Conservation (phyloP, 2,329 filamentous ascomycete genomes). For the Dactylonectria estremocensis region DNA sequence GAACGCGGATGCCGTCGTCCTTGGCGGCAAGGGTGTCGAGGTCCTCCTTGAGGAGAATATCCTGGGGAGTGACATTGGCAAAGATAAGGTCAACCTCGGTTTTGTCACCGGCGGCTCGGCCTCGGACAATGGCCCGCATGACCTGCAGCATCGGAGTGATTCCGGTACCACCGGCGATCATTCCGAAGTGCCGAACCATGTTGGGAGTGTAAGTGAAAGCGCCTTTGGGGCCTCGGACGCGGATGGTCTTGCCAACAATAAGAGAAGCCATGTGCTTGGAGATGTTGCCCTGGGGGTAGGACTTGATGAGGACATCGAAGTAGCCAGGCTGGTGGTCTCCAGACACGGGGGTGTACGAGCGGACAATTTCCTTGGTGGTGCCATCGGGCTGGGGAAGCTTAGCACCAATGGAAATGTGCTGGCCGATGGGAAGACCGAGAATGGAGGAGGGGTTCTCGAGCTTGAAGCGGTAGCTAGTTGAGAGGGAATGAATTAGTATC, state of each 20-base stretch:
- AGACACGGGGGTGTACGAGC: conserved; percentile 93
- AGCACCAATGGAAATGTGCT: conserved; percentile 97
- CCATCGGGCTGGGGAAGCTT: conserved; percentile 78
- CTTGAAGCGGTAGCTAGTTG: conserved; percentile 86
- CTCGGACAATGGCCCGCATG: conserved; percentile 89
- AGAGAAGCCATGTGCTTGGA: conserved; percentile 91
- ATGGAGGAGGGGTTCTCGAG: conserved; percentile 85
- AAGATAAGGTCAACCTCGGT: conserved; percentile 97
- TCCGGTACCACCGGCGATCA: conserved; percentile 97
- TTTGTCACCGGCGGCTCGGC: conserved; percentile 82
- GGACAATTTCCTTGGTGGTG: conserved; percentile 85
- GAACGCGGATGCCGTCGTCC: conserved; percentile 86
- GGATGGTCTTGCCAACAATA: conserved; percentile 87
- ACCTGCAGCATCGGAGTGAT: conserved; percentile 99
- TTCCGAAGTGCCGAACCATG: conserved; percentile 96
- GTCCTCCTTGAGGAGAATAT: conserved; percentile 95
- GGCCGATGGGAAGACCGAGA: conserved; percentile 96
- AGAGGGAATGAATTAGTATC: conserved; percentile 14
- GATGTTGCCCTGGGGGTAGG: conserved; percentile 98
- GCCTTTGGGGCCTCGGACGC: conserved; percentile 94
- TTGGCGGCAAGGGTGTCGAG: conserved; percentile 83
- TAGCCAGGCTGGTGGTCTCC: conserved; percentile 91
- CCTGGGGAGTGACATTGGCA: conserved; percentile 93
- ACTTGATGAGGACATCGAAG: conserved; percentile 98
- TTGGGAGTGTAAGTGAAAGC: conserved; percentile 98